These are phyloP conservation scores for Sanghuangporus baumii DNA, from an alignment of 1,284 basidiomycete genomes.

Conservation along the genomic window DNA sequence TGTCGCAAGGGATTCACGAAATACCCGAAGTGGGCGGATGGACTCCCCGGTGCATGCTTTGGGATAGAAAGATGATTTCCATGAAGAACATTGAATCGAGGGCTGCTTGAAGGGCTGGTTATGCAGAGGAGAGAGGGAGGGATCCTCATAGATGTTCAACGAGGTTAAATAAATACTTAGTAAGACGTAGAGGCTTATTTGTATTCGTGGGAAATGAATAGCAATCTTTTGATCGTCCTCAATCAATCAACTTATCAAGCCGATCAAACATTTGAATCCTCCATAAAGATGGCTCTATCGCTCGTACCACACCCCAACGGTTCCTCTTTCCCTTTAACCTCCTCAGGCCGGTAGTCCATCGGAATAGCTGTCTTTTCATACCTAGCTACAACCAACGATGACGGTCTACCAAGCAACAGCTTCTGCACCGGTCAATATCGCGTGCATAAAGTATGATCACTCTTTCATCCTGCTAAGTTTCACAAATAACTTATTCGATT, in stretches of 20 bases:
- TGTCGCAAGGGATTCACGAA: background rate
- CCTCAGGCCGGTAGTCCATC: background rate
- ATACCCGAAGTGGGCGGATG: slow-evolving; percentile 1
- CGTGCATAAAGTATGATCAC: slow-evolving; percentile 81
- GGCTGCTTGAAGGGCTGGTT: background rate
- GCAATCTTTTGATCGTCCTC: background rate
- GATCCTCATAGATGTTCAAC: background rate
- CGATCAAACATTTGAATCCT: background rate
- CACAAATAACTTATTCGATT: slow-evolving; percentile 19
- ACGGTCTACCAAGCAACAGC: slow-evolving; percentile 79
- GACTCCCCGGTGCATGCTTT: background rate
- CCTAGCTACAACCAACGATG: slow-evolving; percentile 37
- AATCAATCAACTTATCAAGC: too few species aligned
- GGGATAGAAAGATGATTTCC: background rate
- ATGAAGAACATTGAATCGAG: background rate
- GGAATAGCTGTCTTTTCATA: background rate
- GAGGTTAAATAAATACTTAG: background rate
- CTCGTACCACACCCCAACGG: slow-evolving; percentile 1
- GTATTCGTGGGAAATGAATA: slow-evolving; percentile 7
- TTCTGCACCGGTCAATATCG: slow-evolving; percentile 94
- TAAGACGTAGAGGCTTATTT: background rate
- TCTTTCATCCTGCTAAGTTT: background rate
- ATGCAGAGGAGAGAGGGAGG: background rate
- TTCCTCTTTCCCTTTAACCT: slow-evolving; percentile 7
- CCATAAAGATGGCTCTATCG: background rate